phyloP scores from a whole-genome alignment of 331 rosid species.

The Prunus yedoensis region DNA sequence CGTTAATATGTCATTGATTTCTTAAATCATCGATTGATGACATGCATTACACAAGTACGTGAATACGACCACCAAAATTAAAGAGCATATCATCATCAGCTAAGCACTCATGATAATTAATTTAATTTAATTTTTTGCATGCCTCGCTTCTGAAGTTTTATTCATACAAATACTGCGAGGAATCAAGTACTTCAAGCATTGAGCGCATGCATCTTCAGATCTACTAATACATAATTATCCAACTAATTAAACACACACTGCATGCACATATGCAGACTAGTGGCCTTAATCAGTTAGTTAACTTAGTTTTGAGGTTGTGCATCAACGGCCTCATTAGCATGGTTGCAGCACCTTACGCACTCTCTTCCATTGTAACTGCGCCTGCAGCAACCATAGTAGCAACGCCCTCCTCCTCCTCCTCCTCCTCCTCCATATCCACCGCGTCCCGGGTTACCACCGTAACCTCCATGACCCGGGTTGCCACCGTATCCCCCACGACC shows the following conservation, averaged over 20 bases:
- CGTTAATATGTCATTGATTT: not conserved
- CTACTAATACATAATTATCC: too few relatives aligned
- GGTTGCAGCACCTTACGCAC: slow-evolving; percentile 12
- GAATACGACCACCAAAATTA: not conserved
- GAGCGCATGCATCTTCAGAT: too few relatives aligned
- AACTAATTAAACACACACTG: not conserved
- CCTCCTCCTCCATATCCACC: not conserved
- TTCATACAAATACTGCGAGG: too few relatives aligned
- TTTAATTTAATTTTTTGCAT: too few relatives aligned
- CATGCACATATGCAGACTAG: not conserved
- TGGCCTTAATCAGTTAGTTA: not conserved
- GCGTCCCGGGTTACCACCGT: not conserved
- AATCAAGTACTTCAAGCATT: too few relatives aligned
- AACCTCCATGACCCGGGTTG: not conserved
- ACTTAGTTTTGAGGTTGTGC: slow-evolving; percentile 3
- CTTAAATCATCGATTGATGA: not conserved
- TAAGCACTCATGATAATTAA: not conserved
- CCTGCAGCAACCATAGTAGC: slow-evolving; percentile 26
- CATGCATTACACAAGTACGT: not conserved
- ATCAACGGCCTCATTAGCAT: slow-evolving; percentile 9
- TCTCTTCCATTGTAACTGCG: not conserved
- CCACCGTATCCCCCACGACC: not conserved
- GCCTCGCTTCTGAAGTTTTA: too few relatives aligned
- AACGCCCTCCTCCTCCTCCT: not conserved
- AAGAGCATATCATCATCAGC: not conserved